Evolutionary conservation across 2,329 filamentous ascomycete genomes (phyloP).

Genomic region (Graphilbum ipis-grandicollis): DNA sequence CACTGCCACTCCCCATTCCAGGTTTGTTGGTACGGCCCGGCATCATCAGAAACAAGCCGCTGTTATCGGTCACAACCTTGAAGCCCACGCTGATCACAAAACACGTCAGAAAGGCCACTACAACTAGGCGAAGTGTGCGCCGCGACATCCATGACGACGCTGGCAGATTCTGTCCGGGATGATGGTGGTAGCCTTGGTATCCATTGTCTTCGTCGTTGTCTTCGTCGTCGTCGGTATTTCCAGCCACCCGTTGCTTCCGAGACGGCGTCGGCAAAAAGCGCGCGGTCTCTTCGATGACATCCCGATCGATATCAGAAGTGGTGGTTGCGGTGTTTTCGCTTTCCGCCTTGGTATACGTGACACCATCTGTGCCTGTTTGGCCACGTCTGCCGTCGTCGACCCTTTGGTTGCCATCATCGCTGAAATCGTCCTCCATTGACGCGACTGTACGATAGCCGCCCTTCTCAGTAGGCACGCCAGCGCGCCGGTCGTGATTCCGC

Average conservation of each 20-base stretch:
- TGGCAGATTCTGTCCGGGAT: conserved; percentile 2
- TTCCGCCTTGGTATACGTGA: neutral
- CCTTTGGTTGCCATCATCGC: neutral
- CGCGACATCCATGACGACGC: conserved; percentile 3
- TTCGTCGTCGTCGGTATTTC: neutral
- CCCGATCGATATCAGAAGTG: neutral
- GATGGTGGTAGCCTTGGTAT: too few relatives aligned
- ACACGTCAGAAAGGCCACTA: conserved; percentile 10
- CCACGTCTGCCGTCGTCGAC: neutral
- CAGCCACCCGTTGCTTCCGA: neutral
- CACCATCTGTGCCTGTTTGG: neutral
- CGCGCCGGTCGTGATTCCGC: neutral
- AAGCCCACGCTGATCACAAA: conserved; percentile 10
- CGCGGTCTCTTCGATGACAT: neutral
- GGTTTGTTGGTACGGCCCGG: conserved; percentile 1
- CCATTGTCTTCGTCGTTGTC: conserved; percentile 3
- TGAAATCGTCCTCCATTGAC: neutral
- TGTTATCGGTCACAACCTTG: conserved; percentile 10
- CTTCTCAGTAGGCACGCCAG: neutral
- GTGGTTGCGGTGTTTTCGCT: neutral
- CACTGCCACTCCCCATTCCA: too few relatives aligned
- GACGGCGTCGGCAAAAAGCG: neutral
- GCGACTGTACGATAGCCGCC: neutral
- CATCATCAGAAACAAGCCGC: conserved; percentile 5
- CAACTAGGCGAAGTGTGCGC: conserved; percentile 6